Conservation (phyloP, 2,329 filamentous ascomycete species). For the Botryotinia narcissicola region DNA sequence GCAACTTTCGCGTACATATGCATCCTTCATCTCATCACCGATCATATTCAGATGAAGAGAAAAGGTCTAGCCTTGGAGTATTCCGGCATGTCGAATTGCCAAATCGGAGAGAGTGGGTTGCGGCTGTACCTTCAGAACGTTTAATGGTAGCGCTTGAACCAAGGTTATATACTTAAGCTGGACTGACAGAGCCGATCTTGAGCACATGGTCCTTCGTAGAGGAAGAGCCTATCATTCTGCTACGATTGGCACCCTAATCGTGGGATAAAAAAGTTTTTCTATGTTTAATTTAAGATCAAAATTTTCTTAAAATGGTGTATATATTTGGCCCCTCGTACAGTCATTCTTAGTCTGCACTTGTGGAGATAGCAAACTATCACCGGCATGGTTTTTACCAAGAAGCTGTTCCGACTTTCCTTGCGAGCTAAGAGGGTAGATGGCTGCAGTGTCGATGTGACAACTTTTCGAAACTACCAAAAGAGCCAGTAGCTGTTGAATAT, state of each 20-base stretch:
- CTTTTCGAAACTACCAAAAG: not conserved
- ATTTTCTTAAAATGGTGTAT: not conserved
- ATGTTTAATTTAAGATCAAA: not conserved
- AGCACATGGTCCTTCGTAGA: not conserved
- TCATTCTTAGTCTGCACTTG: not conserved
- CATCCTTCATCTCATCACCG: not conserved
- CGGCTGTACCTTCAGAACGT: not conserved
- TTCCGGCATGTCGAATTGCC: not conserved
- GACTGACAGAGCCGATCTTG: not conserved
- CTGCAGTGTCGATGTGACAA: not conserved
- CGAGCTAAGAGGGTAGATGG: not conserved
- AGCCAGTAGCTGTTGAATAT: not conserved
- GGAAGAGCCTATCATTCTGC: not conserved
- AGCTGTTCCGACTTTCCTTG: conserved; percentile 4
- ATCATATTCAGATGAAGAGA: not conserved
- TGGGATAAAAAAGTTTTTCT: not conserved
- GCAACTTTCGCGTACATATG: not conserved
- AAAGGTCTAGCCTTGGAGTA: not conserved
- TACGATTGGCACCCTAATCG: not conserved
- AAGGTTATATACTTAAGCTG: not conserved
- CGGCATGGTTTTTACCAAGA: not conserved
- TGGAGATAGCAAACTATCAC: not conserved
- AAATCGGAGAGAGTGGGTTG: not conserved
- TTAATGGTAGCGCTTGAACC: not conserved
- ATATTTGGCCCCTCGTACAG: not conserved